phyloP scores from a whole-genome alignment of 1,284 basidiomycete species.

The Bondarzewia mesenterica region DNA sequence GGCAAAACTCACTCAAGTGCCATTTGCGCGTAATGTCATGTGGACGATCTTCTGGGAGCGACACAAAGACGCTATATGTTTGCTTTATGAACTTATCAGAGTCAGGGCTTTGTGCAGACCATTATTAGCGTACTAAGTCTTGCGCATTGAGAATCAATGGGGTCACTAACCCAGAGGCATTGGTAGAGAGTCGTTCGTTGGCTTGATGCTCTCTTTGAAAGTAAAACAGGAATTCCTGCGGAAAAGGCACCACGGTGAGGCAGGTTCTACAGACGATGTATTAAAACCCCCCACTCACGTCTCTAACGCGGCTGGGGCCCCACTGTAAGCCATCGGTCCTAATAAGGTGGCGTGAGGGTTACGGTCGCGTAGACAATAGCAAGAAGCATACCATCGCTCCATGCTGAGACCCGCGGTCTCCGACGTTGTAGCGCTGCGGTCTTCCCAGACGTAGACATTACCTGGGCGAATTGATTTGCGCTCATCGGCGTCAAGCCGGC shows the following conservation, averaged over 20 bases:
- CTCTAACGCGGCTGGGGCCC: conserved; percentile 72
- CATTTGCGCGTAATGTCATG: conserved; percentile 65
- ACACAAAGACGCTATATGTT: conserved; percentile 76
- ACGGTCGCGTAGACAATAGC: neutral
- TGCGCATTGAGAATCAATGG: conserved; percentile 17
- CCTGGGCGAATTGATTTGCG: conserved; percentile 40
- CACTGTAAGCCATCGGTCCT: conserved; percentile 81
- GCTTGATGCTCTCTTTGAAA: conserved; percentile 70
- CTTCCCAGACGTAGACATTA: conserved; percentile 82
- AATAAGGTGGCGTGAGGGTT: neutral
- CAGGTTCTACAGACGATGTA: neutral
- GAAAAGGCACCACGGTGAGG: neutral
- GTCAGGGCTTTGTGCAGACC: conserved; percentile 21
- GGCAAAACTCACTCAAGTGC: conserved; percentile 60
- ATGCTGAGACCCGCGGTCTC: conserved; percentile 74
- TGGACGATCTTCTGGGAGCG: conserved; percentile 55
- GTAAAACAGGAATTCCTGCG: conserved; percentile 74
- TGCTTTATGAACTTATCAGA: conserved; percentile 65
- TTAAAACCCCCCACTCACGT: conserved; percentile 40
- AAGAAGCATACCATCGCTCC: conserved; percentile 64
- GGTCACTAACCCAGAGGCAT: neutral
- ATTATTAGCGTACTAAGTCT: no score
- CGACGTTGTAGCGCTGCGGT: conserved; percentile 59
- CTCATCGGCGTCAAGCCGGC: conserved; percentile 72
- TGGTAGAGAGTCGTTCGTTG: conserved; percentile 40